phyloP scores from a whole-genome alignment of 2,329 filamentous ascomycete genomes.

The Exophiala aquamarina region DNA sequence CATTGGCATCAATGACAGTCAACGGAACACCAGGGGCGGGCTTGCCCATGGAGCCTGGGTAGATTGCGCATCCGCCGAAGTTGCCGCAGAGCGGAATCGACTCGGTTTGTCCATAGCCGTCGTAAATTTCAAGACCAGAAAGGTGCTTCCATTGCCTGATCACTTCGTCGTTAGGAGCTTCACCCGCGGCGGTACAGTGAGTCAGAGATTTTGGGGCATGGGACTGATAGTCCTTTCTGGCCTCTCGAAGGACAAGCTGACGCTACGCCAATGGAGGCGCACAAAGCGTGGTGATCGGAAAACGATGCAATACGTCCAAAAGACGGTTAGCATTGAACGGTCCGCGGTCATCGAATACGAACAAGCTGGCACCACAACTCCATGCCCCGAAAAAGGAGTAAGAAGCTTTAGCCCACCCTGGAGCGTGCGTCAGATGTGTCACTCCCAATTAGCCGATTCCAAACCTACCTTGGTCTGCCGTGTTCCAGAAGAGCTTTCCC shows the following conservation, averaged over 20 bases:
- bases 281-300: slow-evolving; percentile 41
- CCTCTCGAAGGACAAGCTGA: slow-evolving; percentile 36
- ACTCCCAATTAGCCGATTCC: too few species aligned
- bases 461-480: slow-evolving; percentile 41
- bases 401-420: slow-evolving; percentile 41
- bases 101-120: slow-evolving; percentile 43
- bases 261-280: slow-evolving; percentile 40
- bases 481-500: slow-evolving; percentile 39
- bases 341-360: slow-evolving; percentile 38
- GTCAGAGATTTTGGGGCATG: slow-evolving; percentile 31
- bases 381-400: slow-evolving; percentile 40
- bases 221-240: slow-evolving; percentile 26
- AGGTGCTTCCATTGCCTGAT: slow-evolving; percentile 36
- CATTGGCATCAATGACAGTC: slow-evolving; percentile 33
- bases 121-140: slow-evolving; percentile 35
- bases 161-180: slow-evolving; percentile 39
- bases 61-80: slow-evolving; percentile 32
- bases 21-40: slow-evolving; percentile 38
- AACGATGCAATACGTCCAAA: slow-evolving; percentile 34
- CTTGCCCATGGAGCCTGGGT: slow-evolving; percentile 39
- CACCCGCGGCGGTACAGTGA: slow-evolving; percentile 39
- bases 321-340: slow-evolving; percentile 33
- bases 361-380: slow-evolving; percentile 41
- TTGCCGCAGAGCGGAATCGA: slow-evolving; percentile 40
- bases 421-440: background rate